These are phyloP conservation scores for Blumeriella jaapii DNA, from an alignment of 2,329 filamentous ascomycete species.

Conservation along the genomic window DNA sequence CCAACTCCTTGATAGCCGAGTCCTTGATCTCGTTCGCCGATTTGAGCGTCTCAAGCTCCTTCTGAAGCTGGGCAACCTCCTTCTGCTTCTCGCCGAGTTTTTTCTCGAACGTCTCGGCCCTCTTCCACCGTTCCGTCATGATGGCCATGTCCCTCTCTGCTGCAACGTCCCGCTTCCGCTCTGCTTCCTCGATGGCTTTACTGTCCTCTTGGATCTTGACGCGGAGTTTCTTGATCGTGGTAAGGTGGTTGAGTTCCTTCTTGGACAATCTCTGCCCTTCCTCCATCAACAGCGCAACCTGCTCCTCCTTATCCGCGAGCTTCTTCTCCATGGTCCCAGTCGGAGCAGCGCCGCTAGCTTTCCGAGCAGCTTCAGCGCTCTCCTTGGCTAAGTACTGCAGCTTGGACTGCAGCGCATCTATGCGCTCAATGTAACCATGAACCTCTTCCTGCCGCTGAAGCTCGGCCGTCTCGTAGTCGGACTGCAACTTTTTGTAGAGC, in stretches of 20 bases:
- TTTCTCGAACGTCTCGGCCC: slow-evolving; percentile 44
- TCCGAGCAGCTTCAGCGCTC: slow-evolving; percentile 63
- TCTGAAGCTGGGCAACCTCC: slow-evolving; percentile 37
- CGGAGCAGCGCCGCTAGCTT: slow-evolving; percentile 49
- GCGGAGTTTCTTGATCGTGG: slow-evolving; percentile 71
- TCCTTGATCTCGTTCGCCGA: slow-evolving; percentile 53
- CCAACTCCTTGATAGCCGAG: slow-evolving; percentile 55
- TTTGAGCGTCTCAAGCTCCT: slow-evolving; percentile 49
- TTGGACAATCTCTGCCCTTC: slow-evolving; percentile 84
- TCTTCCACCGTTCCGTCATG: slow-evolving; percentile 37
- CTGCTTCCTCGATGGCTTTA: slow-evolving; percentile 49
- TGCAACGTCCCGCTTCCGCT: slow-evolving; percentile 48
- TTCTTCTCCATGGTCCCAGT: slow-evolving; percentile 62
- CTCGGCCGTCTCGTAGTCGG: slow-evolving; percentile 23
- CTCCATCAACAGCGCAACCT: slow-evolving; percentile 79
- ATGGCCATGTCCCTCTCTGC: slow-evolving; percentile 36
- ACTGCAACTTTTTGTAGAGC: slow-evolving; percentile 29
- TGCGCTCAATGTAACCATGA: slow-evolving; percentile 72
- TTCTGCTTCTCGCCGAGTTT: slow-evolving; percentile 41
- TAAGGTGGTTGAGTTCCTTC: slow-evolving; percentile 73
- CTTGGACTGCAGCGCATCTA: slow-evolving; percentile 86
- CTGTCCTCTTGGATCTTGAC: slow-evolving; percentile 54
- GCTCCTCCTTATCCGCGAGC: slow-evolving; percentile 79
- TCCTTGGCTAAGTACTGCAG: slow-evolving; percentile 78
- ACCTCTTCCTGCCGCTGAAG: slow-evolving; percentile 65